A percentile compares a stretch with the other conserved stretches of the same genome.
These are phyloP conservation scores for Medicago arabica DNA, from an alignment of 306 rosid genomes.

Conservation along the genomic window DNA sequence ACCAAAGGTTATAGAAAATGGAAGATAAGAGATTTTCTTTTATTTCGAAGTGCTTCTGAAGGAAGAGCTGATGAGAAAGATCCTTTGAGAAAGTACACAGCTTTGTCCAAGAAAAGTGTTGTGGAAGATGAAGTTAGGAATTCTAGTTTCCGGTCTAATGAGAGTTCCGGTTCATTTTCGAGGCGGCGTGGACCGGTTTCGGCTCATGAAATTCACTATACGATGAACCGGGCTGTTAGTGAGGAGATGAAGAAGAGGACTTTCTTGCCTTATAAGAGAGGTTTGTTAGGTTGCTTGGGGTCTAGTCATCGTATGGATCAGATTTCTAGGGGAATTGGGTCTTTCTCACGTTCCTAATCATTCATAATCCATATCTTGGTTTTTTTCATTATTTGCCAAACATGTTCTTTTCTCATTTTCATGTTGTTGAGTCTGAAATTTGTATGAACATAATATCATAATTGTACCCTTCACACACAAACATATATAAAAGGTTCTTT, in stretches of 20 bases:
- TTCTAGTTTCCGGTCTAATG: conserved; percentile 83
- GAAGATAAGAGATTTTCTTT: conserved; percentile 70
- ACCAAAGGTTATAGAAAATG: conserved; percentile 71
- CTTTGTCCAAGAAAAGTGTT: conserved; percentile 52
- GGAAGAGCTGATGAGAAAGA: conserved; percentile 79
- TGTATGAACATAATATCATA: conserved; percentile 36
- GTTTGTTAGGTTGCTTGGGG: conserved; percentile 85
- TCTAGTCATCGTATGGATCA: conserved; percentile 63
- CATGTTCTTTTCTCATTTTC: conserved; percentile 2
- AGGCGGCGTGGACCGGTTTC: conserved; percentile 77
- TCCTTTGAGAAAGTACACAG: conserved; percentile 53
- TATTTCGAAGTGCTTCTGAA: conserved; percentile 92
- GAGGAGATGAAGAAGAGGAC: conserved; percentile 92
- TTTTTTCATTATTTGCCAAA: neutral
- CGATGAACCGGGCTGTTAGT: conserved; percentile 82
- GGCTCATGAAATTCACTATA: conserved; percentile 90
- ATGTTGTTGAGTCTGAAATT: conserved; percentile 30
- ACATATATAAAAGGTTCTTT: conserved; percentile 6
- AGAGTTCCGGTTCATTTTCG: conserved; percentile 68
- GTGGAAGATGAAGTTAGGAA: conserved; percentile 63
- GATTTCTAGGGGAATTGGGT: conserved; percentile 69
- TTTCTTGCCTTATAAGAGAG: conserved; percentile 85
- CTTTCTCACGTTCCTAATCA: conserved; percentile 57
- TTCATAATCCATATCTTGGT: conserved; percentile 12
- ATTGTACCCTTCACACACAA: conserved; percentile 17